Evolutionary conservation across 2,329 filamentous ascomycete species (phyloP).

Genomic region (Magnaporthales sp.): DNA sequence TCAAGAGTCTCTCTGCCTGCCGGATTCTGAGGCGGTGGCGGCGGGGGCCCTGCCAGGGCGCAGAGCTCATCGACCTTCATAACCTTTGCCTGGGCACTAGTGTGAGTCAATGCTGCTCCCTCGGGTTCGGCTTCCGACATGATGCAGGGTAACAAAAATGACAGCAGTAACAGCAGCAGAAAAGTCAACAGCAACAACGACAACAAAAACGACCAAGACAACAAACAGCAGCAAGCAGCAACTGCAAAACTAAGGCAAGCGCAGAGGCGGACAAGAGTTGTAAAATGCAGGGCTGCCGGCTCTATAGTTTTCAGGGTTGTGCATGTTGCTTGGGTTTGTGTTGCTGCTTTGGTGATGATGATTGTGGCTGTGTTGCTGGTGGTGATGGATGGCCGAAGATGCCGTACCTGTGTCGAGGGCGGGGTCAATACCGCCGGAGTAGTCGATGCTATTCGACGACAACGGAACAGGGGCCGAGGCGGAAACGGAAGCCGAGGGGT

Average conservation of each 20-base stretch:
- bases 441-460: constrained; percentile 30
- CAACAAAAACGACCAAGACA: neutral
- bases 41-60: constrained; percentile 47
- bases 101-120: constrained; percentile 31
- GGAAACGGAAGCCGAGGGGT: constrained; percentile 12
- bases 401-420: constrained; percentile 39
- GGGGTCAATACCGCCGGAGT: constrained; percentile 52
- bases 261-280: neutral
- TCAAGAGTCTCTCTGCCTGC: constrained; percentile 44
- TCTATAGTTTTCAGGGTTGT: neutral
- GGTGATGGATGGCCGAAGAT: neutral
- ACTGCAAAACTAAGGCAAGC: neutral
- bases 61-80: constrained; percentile 71
- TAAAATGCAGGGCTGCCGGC: neutral
- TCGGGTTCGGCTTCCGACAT: neutral
- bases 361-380: neutral
- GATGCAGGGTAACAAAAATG: neutral
- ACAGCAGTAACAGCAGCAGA: neutral
- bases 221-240: neutral
- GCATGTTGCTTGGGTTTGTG: neutral
- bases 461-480: neutral
- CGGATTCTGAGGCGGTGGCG: constrained; percentile 45
- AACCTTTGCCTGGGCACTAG: constrained; percentile 43
- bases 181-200: neutral
- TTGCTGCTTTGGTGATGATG: neutral